Percentiles rank a stretch among this genome's conserved stretches.
These are phyloP conservation scores for Rhypophila decipiens DNA, from an alignment of 495 filamentous ascomycete genomes.

Conservation along the genomic window DNA sequence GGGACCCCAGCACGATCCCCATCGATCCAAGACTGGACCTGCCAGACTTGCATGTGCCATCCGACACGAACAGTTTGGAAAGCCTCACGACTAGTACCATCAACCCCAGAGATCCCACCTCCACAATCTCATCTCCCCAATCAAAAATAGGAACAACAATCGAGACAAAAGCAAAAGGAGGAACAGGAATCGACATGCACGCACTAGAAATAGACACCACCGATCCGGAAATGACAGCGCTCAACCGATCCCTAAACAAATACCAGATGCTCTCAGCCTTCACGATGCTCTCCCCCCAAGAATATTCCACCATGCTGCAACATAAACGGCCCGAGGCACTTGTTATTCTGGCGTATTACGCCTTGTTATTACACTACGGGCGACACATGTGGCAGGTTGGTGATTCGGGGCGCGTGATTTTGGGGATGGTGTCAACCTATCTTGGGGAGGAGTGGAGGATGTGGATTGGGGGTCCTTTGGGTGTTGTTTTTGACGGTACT, in stretches of 20 bases:
- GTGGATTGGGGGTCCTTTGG: conserved; percentile 18
- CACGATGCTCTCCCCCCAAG: conserved; percentile 19
- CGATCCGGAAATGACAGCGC: neutral
- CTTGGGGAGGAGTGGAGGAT: conserved; percentile 27
- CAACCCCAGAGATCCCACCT: too few relatives aligned
- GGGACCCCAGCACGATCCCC: too few relatives aligned
- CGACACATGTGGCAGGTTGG: conserved; percentile 25
- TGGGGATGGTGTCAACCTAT: conserved; percentile 28
- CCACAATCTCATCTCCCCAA: too few relatives aligned
- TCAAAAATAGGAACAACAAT: too few relatives aligned
- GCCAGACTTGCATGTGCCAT: too few relatives aligned
- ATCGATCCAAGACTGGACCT: too few relatives aligned
- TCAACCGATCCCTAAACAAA: too few relatives aligned
- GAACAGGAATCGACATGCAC: too few relatives aligned
- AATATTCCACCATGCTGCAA: conserved; percentile 20
- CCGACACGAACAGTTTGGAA: too few relatives aligned
- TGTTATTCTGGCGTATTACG: conserved; percentile 27
- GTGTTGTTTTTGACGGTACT: conserved; percentile 2
- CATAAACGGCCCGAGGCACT: conserved; percentile 21
- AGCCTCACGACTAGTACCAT: too few relatives aligned
- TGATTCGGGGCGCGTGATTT: conserved; percentile 24
- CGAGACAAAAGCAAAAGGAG: neutral
- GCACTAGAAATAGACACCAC: too few relatives aligned
- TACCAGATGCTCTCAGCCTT: conserved; percentile 31
- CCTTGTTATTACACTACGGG: conserved; percentile 24